Base-by-base conservation (phyloP, 208 protist species). In the Crithidia expoeki region DNA sequence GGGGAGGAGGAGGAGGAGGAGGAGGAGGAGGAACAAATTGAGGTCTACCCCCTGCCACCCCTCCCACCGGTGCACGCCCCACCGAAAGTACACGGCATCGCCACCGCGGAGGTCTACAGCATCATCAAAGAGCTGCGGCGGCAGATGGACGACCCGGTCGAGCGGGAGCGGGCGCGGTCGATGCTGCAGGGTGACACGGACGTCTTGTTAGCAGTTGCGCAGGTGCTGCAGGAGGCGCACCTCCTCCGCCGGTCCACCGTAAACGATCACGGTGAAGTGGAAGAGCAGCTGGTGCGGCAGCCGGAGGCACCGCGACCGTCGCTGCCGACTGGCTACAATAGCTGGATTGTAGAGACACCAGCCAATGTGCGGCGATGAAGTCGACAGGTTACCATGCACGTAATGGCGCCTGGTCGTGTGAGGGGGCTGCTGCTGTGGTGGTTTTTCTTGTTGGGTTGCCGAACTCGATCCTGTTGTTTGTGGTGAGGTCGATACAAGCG, bases 191-290 rank as follows among this genome's bases (percentile, higher is more conserved):
- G 79, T 42, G 85, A 94, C 58, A 75, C 83, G 2, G 79, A 85
- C 17, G 74, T 85, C 17, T 71, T 92, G 52, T 57, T 88, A n/a
- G 85, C 86, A 1, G 86, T 92, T 4, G 73, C 85, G 27, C 83
- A 83, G 36, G 85, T 92, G 42, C 77, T 92, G 56, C 88, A 94
- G 51, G 85, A 94, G 63, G 79, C 84, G 5, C 57, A 80, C 21
- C 72, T 86, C 6, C 84, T 94, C 23, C 74, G 73, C 32, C 82
- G 84, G 5, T 27, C 73, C 17, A 70, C 55, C 4, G 76, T 86
- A 53, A 80, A 79, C 21, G 66, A 79, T 9, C 64, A 77, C 27
- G 81, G 74, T 12, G 52, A 67, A 38, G 62, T 86, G 36, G 78
- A 80, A 59, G 79, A 89, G 74, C 47, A 84, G 69, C 42, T 80